Evolutionary conservation across 352 stramenopile genomes (phyloP), one percentile per base, ranked within the genome.

Genomic region (Aphanomyces euteiches): DNA sequence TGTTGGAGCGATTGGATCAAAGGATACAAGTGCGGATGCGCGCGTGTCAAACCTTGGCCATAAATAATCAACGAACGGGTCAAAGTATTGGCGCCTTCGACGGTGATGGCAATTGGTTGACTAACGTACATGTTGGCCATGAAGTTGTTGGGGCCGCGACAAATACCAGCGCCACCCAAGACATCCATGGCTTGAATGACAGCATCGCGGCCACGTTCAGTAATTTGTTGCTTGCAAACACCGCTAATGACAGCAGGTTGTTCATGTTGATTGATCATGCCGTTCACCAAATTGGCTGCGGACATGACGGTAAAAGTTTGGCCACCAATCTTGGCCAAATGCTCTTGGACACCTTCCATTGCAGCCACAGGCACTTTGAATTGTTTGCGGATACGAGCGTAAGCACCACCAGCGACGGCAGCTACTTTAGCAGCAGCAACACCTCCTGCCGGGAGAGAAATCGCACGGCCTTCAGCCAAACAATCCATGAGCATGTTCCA

Each of bases 401-500:
- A 99, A 0, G 93, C 96, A 38, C 96, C 96, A 53, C 98, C 96
- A 66, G 87, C 92, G 65, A 96, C 94, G n/a, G 96, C 85, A 5
- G 97, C 92, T 36, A 90, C 74, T 68, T 97, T 97, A 6, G 89
- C 92, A 56, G 90, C 90, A 58, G 92, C 96, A 65, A 98, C 94
- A 53, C 90, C 96, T 73, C 92, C 96, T 21, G 94, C 96, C 19
- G 96, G 96, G n/a, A 99, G 83, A 81, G 88, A 98, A 48, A 99
- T 97, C 54, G 95, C 97, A 54, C 96, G 91, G 69, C 96, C 96
- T 85, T 99, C 96, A 8, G 96, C 96, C 21, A 99, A 76, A 73
- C 96, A 99, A 75, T 99, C 96, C 77, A 99, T 98, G 75, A 99
- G 96, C 96, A 99, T 99, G 82, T 99, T 98, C 96, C 96, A 99